phyloP scores from a whole-genome alignment of 73 alveolate genomes.

The Paramecium pentaurelia region DNA sequence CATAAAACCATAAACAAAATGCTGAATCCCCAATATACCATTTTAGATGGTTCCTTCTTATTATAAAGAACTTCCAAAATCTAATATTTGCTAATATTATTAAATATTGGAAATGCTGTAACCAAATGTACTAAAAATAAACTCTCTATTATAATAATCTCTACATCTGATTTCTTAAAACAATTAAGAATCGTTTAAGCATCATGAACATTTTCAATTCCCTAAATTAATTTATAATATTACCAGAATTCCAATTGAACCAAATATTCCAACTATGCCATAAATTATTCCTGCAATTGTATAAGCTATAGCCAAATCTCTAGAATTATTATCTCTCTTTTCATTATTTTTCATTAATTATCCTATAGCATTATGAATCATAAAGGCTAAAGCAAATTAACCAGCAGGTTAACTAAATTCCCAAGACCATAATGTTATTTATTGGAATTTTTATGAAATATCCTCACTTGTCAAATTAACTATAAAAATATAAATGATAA shows the following conservation, averaged over 20 bases:
- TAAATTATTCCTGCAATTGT: conserved; percentile 33
- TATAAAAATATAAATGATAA: conserved; percentile 21
- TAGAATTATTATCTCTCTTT: conserved; percentile 43
- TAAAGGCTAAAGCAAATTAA: conserved; percentile 55
- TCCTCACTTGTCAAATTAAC: background rate
- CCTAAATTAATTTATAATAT: background rate
- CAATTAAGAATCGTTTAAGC: conserved; percentile 22
- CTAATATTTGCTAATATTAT: conserved; percentile 7
- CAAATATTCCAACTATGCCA: conserved; percentile 54
- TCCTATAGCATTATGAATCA: conserved; percentile 62
- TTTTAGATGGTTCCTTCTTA: background rate
- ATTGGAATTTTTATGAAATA: background rate
- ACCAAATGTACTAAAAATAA: conserved; percentile 44
- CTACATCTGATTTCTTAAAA: background rate
- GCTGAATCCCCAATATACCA: conserved; percentile 38
- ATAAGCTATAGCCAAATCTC: conserved; percentile 54
- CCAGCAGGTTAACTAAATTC: conserved; percentile 58
- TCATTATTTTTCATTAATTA: conserved; percentile 38
- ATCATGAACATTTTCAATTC: background rate
- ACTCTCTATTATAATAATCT: conserved; percentile 17
- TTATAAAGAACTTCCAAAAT: background rate
- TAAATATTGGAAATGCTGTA: conserved; percentile 58
- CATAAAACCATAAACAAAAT: background rate
- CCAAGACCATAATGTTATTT: background rate
- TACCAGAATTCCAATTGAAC: conserved; percentile 30